These are phyloP conservation scores for Globisporangium nunn DNA, from an alignment of 352 stramenopile species.

Conservation along the genomic window DNA sequence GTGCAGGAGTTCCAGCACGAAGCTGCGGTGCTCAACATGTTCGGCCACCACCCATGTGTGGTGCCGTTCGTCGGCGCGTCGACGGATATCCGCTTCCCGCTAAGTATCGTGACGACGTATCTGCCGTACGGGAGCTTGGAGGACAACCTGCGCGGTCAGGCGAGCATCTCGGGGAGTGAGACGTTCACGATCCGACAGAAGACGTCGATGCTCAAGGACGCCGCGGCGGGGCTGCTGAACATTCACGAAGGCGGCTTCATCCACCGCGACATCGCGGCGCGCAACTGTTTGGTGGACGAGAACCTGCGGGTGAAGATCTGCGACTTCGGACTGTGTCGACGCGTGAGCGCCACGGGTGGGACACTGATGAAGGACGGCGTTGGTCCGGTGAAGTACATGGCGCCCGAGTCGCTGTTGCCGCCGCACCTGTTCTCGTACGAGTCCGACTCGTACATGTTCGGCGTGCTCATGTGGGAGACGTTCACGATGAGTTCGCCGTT, in stretches of 20 bases:
- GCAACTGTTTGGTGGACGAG: constrained; percentile 73
- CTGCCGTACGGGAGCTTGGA: constrained; percentile 66
- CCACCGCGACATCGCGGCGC: constrained; percentile 69
- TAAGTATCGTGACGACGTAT: constrained; percentile 70
- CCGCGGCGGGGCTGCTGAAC: constrained; percentile 65
- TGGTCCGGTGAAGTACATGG: constrained; percentile 81
- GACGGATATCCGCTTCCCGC: constrained; percentile 54
- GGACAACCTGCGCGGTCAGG: constrained; percentile 44
- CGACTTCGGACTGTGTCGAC: constrained; percentile 73
- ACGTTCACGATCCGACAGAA: constrained; percentile 33
- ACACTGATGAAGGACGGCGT: constrained; percentile 61
- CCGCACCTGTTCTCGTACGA: constrained; percentile 70
- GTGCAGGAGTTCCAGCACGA: constrained; percentile 81
- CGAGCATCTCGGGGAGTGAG: constrained; percentile 1
- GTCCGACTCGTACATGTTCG: constrained; percentile 81
- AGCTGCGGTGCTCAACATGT: constrained; percentile 73
- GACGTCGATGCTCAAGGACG: constrained; percentile 64
- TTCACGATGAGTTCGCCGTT: constrained; percentile 53
- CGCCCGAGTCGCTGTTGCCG: constrained; percentile 67
- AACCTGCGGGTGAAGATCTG: constrained; percentile 60
- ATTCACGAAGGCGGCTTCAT: constrained; percentile 84
- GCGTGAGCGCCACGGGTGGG: constrained; percentile 43
- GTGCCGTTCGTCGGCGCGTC: constrained; percentile 77
- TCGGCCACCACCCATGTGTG: constrained; percentile 75
- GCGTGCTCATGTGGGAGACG: constrained; percentile 80